Conservation (phyloP, 768 basidiomycete genomes). For the Daedaleopsis sinensis region DNA sequence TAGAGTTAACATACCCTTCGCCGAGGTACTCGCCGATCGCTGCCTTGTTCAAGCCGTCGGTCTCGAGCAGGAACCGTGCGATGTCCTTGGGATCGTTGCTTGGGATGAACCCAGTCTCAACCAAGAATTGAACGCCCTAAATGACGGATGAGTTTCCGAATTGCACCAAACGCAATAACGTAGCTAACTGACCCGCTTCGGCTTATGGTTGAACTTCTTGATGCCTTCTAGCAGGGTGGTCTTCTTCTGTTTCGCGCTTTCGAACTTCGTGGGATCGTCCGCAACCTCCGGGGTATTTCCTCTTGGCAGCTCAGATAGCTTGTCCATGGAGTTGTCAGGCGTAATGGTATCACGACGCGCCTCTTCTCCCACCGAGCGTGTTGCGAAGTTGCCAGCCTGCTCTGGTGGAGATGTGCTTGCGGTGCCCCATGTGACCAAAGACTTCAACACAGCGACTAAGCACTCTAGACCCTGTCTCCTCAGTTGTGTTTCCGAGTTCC, state of each 20-base stretch:
- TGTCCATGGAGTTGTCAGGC: constrained; percentile 60
- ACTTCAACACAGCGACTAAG: constrained; percentile 84
- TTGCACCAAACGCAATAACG: background rate
- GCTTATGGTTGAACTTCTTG: constrained; percentile 98
- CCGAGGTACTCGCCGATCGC: constrained; percentile 99
- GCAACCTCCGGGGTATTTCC: constrained; percentile 74
- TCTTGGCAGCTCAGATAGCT: constrained; percentile 60
- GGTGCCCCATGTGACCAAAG: constrained; percentile 90
- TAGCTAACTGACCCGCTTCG: constrained; percentile 74
- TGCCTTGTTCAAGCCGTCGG: constrained; percentile 92
- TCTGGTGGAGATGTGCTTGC: constrained; percentile 37
- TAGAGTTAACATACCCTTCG: constrained; percentile 71
- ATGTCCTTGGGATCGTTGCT: constrained; percentile 74
- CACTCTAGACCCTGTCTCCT: constrained; percentile 94
- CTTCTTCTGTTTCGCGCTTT: constrained; percentile 96
- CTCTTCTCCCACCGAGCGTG: constrained; percentile 62
- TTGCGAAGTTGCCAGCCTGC: constrained; percentile 48
- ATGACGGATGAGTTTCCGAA: constrained; percentile 1
- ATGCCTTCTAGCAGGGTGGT: constrained; percentile 93
- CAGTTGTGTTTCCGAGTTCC: constrained; percentile 81
- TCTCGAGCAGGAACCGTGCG: constrained; percentile 81
- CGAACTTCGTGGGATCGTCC: constrained; percentile 94
- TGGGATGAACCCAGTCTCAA: constrained; percentile 86
- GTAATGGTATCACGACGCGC: constrained; percentile 49
- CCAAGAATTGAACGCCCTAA: constrained; percentile 87